Percentiles rank a stretch among this genome's conserved stretches.
Conservation (phyloP, 495 filamentous ascomycete species). For the Penicillium mononematosum region DNA sequence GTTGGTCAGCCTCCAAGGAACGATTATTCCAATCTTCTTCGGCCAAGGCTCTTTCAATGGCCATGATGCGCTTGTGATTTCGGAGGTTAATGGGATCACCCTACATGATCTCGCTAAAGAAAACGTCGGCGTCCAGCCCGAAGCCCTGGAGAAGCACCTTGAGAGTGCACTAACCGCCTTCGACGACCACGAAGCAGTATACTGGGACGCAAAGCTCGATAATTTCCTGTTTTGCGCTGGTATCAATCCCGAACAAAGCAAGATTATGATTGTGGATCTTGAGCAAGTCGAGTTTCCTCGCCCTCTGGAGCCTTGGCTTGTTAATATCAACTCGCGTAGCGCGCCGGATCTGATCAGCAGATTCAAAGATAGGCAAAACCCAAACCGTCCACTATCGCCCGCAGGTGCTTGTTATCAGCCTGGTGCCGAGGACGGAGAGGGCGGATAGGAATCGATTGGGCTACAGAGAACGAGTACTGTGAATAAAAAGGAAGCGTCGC, state of each 20-base stretch:
- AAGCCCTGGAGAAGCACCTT: not conserved
- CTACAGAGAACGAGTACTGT: too few relatives aligned
- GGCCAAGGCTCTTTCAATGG: constrained; percentile 5
- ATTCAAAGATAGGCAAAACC: too few relatives aligned
- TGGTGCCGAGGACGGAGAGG: too few relatives aligned
- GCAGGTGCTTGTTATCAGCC: too few relatives aligned
- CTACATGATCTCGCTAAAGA: not conserved
- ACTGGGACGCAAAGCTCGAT: not conserved
- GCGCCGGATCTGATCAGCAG: too few relatives aligned
- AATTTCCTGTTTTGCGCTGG: not conserved
- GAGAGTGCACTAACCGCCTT: not conserved
- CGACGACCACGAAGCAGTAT: not conserved
- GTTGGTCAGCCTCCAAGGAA: constrained; percentile 12
- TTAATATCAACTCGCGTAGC: not conserved
- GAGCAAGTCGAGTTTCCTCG: not conserved
- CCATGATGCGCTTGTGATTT: not conserved
- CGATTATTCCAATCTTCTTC: constrained; percentile 7
- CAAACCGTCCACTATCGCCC: too few relatives aligned
- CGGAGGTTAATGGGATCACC: not conserved
- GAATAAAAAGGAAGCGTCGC: too few relatives aligned
- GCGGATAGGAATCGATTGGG: too few relatives aligned
- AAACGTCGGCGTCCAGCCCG: not conserved
- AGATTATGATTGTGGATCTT: not conserved
- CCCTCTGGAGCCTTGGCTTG: not conserved
- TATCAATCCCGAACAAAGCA: not conserved